Evolutionary conservation across 352 stramenopile species (phyloP).

Genomic region (Blastocystis sp.): DNA sequence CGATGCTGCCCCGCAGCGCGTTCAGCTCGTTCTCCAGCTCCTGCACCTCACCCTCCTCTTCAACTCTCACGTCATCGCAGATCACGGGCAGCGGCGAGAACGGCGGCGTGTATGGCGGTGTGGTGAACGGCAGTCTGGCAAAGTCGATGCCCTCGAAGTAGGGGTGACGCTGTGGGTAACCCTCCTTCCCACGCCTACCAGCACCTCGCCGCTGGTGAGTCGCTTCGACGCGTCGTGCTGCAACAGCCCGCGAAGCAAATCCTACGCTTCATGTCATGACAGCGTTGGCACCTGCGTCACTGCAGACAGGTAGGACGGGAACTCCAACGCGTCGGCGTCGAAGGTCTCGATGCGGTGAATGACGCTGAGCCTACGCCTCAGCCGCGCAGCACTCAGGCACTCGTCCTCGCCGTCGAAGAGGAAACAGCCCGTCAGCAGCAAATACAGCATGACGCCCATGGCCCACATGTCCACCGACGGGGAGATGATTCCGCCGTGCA

Average conservation of each 20-base stretch:
- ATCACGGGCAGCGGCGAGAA: constrained; percentile 40
- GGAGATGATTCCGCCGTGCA: not conserved
- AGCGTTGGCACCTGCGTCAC: not conserved
- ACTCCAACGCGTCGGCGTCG: constrained; percentile 11
- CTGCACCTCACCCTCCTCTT: not conserved
- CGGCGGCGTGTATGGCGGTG: constrained; percentile 11
- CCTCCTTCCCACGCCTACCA: not conserved
- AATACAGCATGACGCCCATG: constrained; percentile 38
- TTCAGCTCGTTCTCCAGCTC: constrained; percentile 51
- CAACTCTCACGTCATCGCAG: not conserved
- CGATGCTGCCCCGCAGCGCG: constrained; percentile 19
- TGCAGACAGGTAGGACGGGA: constrained; percentile 6
- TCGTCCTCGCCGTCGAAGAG: constrained; percentile 55
- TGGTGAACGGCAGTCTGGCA: not conserved
- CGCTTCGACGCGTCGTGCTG: constrained; percentile 6
- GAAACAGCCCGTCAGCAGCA: constrained; percentile 48
- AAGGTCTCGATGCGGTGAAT: constrained; percentile 40
- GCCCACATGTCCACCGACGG: constrained; percentile 40
- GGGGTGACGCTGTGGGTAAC: constrained; percentile 28
- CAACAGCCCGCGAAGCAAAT: constrained; percentile 31
- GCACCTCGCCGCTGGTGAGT: not conserved
- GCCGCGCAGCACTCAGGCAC: not conserved
- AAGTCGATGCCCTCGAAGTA: constrained; percentile 61
- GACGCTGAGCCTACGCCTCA: constrained; percentile 8
- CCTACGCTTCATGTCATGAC: not conserved